Conservation (phyloP, 768 basidiomycete genomes). For the Gyrodon lividus region DNA sequence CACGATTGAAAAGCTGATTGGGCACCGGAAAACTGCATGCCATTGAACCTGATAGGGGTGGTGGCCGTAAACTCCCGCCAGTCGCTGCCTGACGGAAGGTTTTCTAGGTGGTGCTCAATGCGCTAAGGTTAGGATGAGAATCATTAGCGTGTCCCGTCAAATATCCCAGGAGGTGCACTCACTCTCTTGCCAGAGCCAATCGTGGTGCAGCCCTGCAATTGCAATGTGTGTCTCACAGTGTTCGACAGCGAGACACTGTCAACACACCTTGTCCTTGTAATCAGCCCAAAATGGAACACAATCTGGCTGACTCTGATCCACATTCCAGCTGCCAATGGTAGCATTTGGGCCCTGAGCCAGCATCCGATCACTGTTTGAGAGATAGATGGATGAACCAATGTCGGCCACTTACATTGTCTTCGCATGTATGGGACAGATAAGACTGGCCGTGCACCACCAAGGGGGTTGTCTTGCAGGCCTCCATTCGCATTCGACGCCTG, state of each 20-base stretch:
- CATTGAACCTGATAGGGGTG: conserved; percentile 27
- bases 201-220: conserved; percentile 25
- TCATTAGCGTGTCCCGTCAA: neutral
- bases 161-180: neutral
- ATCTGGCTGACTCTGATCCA: conserved; percentile 26
- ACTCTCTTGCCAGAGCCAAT: conserved; percentile 26
- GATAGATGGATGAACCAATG: too few relatives aligned
- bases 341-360: conserved; percentile 11
- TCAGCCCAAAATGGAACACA: conserved; percentile 25
- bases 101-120: conserved; percentile 30
- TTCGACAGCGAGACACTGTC: conserved; percentile 11
- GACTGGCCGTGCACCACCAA: too few relatives aligned
- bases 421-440: too few relatives aligned
- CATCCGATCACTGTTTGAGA: neutral
- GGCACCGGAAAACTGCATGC: conserved; percentile 26
- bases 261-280: conserved; percentile 9
- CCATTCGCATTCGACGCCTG: too few relatives aligned
- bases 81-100: conserved; percentile 25
- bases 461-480: too few relatives aligned
- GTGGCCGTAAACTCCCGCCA: conserved; percentile 36
- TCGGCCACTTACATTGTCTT: too few relatives aligned
- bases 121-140: conserved; percentile 16
- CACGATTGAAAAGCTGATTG: conserved; percentile 3
- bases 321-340: conserved; percentile 27
- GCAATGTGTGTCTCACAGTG: neutral